Evolutionary conservation across 257 asterid genomes (phyloP).

Genomic region (Penstemon barbatus): DNA sequence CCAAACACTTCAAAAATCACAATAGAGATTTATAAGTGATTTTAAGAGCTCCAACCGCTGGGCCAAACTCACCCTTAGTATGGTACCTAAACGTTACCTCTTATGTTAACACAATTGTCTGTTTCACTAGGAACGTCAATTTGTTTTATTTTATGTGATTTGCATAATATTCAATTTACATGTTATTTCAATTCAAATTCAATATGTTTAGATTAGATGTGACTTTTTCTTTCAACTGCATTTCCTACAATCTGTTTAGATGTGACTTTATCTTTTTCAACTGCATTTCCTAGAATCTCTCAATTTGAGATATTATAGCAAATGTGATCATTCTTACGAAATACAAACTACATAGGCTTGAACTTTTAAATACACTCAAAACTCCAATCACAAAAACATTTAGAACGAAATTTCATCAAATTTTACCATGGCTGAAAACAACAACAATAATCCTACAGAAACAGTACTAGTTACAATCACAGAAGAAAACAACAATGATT

Average conservation of each 20-base stretch:
- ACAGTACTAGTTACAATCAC: constrained; percentile 15
- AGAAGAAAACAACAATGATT: constrained; percentile 18
- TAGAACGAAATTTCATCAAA: neutral
- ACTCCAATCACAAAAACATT: neutral
- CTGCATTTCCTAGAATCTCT: constrained; percentile 21
- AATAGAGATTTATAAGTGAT: no score
- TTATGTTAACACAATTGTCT: no score
- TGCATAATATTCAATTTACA: no score
- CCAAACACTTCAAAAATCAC: no score
- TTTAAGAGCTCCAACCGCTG: no score
- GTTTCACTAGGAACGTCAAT: no score
- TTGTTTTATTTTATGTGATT: no score
- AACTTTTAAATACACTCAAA: neutral
- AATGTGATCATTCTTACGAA: neutral
- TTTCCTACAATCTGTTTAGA: constrained; percentile 13
- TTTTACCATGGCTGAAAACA: constrained; percentile 22
- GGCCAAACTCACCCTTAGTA: no score
- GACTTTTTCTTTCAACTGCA: constrained; percentile 22
- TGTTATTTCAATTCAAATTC: no score
- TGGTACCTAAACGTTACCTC: no score
- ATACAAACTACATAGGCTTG: no score
- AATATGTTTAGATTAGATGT: neutral
- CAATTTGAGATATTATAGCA: constrained; percentile 19
- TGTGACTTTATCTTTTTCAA: constrained; percentile 16
- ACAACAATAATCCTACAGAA: constrained; percentile 11